Evolutionary conservation across 2,329 filamentous ascomycete species (phyloP).

Genomic region (Neonectria faginata): DNA sequence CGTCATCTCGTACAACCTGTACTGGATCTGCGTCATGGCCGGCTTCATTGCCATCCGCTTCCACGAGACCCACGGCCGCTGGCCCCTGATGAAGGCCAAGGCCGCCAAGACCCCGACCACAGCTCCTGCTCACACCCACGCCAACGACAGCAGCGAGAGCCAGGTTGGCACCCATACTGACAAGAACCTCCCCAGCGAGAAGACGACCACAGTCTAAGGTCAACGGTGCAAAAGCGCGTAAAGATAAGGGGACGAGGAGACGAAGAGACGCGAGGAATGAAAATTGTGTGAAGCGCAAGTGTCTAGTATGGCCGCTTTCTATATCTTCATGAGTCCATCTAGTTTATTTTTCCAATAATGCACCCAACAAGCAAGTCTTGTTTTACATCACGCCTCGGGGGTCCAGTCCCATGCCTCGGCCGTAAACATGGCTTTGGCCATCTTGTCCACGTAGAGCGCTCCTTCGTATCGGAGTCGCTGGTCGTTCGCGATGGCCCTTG

Average conservation of each 20-base stretch:
- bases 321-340: conserved; percentile 35
- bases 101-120: conserved; percentile 6
- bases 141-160: conserved; percentile 45
- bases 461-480: conserved; percentile 63
- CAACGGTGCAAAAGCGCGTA: neutral
- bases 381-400: conserved; percentile 54
- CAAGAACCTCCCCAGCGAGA: conserved; percentile 45
- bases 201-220: conserved; percentile 40
- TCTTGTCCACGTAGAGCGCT: conserved; percentile 61
- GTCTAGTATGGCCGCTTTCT: conserved; percentile 28
- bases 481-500: conserved; percentile 62
- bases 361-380: conserved; percentile 30
- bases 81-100: conserved; percentile 58
- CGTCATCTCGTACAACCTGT: conserved; percentile 87
- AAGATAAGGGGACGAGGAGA: neutral
- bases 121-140: conserved; percentile 11
- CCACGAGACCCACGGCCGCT: conserved; percentile 68
- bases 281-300: conserved; percentile 5
- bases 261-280: neutral
- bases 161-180: conserved; percentile 38
- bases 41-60: conserved; percentile 74
- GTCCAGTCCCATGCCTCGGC: conserved; percentile 71
- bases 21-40: conserved; percentile 84
- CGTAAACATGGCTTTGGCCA: conserved; percentile 67
- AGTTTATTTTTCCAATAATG: conserved; percentile 31